Base-by-base conservation (phyloP, 2,329 filamentous ascomycete species). In the Beauveria asiatica region DNA sequence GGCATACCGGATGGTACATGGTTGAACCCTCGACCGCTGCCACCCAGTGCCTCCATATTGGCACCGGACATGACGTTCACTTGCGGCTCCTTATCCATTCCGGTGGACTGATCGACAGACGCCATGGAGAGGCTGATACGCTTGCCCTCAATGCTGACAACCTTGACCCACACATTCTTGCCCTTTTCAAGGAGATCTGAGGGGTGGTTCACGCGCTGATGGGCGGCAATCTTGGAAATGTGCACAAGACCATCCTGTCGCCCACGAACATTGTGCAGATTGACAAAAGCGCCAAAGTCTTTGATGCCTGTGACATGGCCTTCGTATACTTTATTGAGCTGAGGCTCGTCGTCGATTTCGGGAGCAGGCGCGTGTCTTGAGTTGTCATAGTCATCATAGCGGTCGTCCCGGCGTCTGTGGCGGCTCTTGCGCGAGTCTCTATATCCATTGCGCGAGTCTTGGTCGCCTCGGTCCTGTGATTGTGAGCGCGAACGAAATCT, bases 281-380 rank as follows among this genome's bases (percentile, higher is more conserved):
- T 96, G 61, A 97, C 92, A 73, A 99, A 99, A 0, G 87, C 92
- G 11, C 94, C 94, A 74, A 97, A 99, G 63, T 97, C 91, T 68
- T 97, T 97, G 58, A 99, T 80, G 0, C 92, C 92, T 0, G 91
- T 97, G 16, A 97, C 90, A 68, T 87, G 86, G 1, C 94, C 94
- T 64, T 91, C 83, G 69, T 99, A 99, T 2, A 97, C 77, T 70
- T 99, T 99, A 78, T 87, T 86, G 7, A 95, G 74, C 39, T 92
- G 78, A 0, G 94, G 92, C 46, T 83, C 74, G 57, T 96, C 89
- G 72, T 99, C 94, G 10, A 96, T 71, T 67, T 96, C 90, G 2
- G 81, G 83, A 2, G 83, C 82, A 0, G 89, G 88, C 0, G 85
- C 83, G 57, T 82, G 80, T 65, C 80, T 81, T 60, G 91, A 86